Evolutionary conservation across 768 basidiomycete genomes (phyloP).

Genomic region (Phlebiopsis gigantea): DNA sequence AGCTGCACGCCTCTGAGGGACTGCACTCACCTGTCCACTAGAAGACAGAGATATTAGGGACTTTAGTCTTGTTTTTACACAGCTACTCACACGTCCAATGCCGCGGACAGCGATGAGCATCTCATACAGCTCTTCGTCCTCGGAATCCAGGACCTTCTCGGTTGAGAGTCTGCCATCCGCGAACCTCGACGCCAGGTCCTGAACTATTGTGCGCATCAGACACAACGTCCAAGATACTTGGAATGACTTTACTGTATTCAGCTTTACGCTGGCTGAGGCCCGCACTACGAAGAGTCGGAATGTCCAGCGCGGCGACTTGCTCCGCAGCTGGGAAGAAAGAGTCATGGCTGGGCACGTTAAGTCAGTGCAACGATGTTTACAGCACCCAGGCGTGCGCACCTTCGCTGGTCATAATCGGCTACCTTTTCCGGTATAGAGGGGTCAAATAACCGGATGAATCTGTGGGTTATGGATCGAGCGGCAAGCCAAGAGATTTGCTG

Average conservation of each 20-base stretch:
- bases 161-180: conserved; percentile 75
- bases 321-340: conserved; percentile 63
- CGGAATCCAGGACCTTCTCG: conserved; percentile 59
- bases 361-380: conserved; percentile 2
- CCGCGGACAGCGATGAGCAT: conserved; percentile 77
- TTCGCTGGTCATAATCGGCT: conserved; percentile 36
- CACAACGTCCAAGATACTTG: neutral
- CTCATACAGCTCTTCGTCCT: conserved; percentile 71
- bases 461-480: conserved; percentile 76
- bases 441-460: conserved; percentile 73
- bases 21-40: neutral
- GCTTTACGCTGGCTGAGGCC: conserved; percentile 85
- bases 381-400: too few species aligned
- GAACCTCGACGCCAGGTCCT: conserved; percentile 76
- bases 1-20: neutral
- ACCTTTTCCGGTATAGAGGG: conserved; percentile 66
- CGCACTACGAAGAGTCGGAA: conserved; percentile 57
- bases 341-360: conserved; percentile 11
- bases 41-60: neutral
- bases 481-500: conserved; percentile 88
- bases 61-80: neutral
- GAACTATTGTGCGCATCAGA: conserved; percentile 38
- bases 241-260: conserved; percentile 66
- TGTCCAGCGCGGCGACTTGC: conserved; percentile 58
- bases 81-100: conserved; percentile 55